Conservation (phyloP, 163 green algal genomes). For the Prototheca stagnorum region DNA sequence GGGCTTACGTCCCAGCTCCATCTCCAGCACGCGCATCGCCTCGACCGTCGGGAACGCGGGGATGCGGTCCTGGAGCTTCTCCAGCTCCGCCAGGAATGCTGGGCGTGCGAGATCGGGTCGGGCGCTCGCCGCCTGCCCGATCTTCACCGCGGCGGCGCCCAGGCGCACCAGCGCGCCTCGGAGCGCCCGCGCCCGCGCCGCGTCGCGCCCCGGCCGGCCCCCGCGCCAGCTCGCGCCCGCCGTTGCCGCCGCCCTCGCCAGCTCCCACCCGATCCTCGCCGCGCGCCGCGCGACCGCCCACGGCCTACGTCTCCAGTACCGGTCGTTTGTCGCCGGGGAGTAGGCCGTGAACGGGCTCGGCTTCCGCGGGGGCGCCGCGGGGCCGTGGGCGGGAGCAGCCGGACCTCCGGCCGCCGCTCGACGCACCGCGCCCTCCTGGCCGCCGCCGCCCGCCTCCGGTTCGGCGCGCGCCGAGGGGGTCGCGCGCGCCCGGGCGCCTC, state of each 20-base stretch:
- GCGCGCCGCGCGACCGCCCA: constrained; percentile 21
- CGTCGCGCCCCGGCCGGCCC: constrained; percentile 1
- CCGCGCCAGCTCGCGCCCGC: constrained; percentile 2
- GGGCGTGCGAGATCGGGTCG: constrained; percentile 61
- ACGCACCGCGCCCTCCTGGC: not conserved
- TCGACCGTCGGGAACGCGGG: constrained; percentile 38
- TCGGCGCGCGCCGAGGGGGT: not conserved
- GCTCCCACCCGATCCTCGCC: constrained; percentile 9
- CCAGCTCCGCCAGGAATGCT: constrained; percentile 57
- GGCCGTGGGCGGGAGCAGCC: not conserved
- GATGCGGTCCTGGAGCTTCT: constrained; percentile 76
- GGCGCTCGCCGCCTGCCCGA: constrained; percentile 23
- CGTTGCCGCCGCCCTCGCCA: constrained; percentile 7
- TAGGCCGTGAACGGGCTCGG: constrained; percentile 13
- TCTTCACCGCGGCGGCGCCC: constrained; percentile 65
- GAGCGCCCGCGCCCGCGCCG: constrained; percentile 30
- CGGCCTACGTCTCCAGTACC: constrained; percentile 24
- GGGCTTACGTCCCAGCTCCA: constrained; percentile 65
- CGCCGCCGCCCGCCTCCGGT: not conserved
- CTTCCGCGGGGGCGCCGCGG: not conserved
- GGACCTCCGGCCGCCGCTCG: not conserved
- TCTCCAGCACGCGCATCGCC: constrained; percentile 55
- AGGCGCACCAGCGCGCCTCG: constrained; percentile 48
- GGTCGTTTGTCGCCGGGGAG: constrained; percentile 12
- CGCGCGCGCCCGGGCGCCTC: not conserved